These are phyloP conservation scores for Rhizopogon vinicolor DNA, from an alignment of 768 basidiomycete species.

Conservation along the genomic window DNA sequence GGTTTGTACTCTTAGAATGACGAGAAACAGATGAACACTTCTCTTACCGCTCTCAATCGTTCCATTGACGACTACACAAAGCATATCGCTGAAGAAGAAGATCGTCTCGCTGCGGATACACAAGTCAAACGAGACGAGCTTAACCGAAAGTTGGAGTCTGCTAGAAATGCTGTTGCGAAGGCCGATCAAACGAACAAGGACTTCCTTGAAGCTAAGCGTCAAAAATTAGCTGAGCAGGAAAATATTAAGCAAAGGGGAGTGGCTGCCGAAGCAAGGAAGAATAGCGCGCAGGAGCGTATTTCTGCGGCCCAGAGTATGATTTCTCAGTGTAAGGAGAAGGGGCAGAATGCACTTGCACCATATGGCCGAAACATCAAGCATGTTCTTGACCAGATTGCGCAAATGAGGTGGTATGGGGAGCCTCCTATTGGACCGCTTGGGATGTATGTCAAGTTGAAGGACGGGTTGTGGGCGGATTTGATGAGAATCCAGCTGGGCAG, in stretches of 20 bases:
- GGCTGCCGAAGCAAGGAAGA: constrained; percentile 27
- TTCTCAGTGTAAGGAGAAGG: constrained; percentile 40
- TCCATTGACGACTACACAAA: constrained; percentile 33
- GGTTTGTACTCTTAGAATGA: constrained; percentile 35
- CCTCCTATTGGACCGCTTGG: constrained; percentile 80
- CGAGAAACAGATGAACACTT: constrained; percentile 44
- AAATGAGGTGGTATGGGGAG: constrained; percentile 58
- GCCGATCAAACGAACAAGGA: constrained; percentile 32
- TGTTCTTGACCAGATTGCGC: constrained; percentile 49
- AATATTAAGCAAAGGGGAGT: constrained; percentile 31
- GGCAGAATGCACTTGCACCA: constrained; percentile 53
- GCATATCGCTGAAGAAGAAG: constrained; percentile 50
- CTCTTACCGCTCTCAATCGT: constrained; percentile 28
- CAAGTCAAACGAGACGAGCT: constrained; percentile 61
- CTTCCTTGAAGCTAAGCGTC: constrained; percentile 29
- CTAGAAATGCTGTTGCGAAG: constrained; percentile 33
- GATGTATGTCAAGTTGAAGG: constrained; percentile 65
- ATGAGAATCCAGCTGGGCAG: constrained; percentile 57
- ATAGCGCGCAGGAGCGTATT: constrained; percentile 37
- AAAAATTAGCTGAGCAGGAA: constrained; percentile 25
- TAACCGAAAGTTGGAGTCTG: constrained; percentile 44
- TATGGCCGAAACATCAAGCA: constrained; percentile 60
- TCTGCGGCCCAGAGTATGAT: constrained; percentile 47
- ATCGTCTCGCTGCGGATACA: constrained; percentile 49
- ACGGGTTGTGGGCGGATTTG: constrained; percentile 61